phyloP scores from a whole-genome alignment of 2,329 filamentous ascomycete genomes.

The Penicillium paneum region DNA sequence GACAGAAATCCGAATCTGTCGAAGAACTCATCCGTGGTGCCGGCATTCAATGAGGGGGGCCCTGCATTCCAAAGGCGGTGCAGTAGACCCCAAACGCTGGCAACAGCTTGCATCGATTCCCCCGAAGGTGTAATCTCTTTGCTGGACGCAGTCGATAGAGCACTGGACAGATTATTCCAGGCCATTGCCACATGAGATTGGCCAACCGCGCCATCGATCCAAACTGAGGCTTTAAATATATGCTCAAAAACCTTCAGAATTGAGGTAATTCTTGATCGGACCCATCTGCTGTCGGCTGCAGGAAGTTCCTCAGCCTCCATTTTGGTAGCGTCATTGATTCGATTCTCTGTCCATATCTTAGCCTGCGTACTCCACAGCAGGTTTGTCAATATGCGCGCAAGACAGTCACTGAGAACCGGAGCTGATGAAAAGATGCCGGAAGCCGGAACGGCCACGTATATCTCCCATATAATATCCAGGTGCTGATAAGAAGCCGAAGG shows the following conservation, averaged over 20 bases:
- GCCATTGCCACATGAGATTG: constrained; percentile 54
- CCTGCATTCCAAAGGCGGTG: constrained; percentile 65
- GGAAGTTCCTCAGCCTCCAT: constrained; percentile 73
- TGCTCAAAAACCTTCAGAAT: constrained; percentile 63
- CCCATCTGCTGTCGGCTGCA: constrained; percentile 79
- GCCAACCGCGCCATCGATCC: constrained; percentile 44
- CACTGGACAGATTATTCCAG: constrained; percentile 59
- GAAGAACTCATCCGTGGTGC: constrained; percentile 41
- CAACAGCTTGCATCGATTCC: constrained; percentile 78
- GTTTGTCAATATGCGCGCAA: constrained; percentile 68
- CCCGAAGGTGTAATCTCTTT: constrained; percentile 88
- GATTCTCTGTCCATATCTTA: constrained; percentile 71
- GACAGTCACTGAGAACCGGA: constrained; percentile 56
- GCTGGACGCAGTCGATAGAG: constrained; percentile 60
- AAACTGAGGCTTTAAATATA: constrained; percentile 51
- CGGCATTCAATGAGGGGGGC: constrained; percentile 38
- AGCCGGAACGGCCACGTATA: constrained; percentile 65
- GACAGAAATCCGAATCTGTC: constrained; percentile 52
- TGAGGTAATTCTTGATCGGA: constrained; percentile 65
- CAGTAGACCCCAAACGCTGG: constrained; percentile 66
- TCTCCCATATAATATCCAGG: constrained; percentile 74
- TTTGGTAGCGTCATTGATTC: constrained; percentile 60
- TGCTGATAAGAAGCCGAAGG: constrained; percentile 65
- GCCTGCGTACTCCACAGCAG: constrained; percentile 54
- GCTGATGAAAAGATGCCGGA: constrained; percentile 52